These are phyloP conservation scores for Cymbidium sinense DNA, from an alignment of 106 monocot genomes.

Conservation along the genomic window DNA sequence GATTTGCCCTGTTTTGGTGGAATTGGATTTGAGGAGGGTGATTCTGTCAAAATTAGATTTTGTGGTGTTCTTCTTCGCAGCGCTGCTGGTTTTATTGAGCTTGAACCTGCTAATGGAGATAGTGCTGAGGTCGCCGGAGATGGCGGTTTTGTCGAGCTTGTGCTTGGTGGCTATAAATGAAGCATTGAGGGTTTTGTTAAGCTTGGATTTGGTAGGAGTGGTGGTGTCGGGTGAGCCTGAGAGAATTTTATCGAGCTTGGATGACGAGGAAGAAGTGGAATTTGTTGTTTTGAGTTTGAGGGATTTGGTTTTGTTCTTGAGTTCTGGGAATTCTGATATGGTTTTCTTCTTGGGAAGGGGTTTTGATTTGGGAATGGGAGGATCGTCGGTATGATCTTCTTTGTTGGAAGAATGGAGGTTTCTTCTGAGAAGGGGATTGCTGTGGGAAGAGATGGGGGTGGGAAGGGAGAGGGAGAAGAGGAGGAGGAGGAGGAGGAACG, in stretches of 20 bases:
- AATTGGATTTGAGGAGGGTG: slow-evolving; percentile 24
- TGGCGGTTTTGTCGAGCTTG: slow-evolving; percentile 27
- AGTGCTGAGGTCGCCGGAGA: slow-evolving; percentile 3
- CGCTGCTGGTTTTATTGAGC: slow-evolving; percentile 7
- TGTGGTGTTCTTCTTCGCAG: too few relatives aligned
- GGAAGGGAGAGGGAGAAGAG: slow-evolving; percentile 10
- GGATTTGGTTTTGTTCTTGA: slow-evolving; percentile 38
- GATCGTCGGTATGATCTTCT: background rate
- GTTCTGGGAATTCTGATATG: slow-evolving; percentile 12
- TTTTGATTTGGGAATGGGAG: background rate
- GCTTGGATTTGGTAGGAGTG: slow-evolving; percentile 17
- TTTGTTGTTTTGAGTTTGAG: slow-evolving; percentile 41
- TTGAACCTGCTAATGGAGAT: slow-evolving; percentile 16
- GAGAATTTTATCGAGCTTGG: slow-evolving; percentile 28
- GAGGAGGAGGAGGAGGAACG: slow-evolving; percentile 14
- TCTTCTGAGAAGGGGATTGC: slow-evolving; percentile 5
- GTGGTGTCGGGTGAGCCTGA: slow-evolving; percentile 6
- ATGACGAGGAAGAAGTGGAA: slow-evolving; percentile 15
- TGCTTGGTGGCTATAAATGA: background rate
- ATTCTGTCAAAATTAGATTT: slow-evolving; percentile 33
- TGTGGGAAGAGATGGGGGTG: slow-evolving; percentile 4
- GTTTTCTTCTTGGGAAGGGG: slow-evolving; percentile 22
- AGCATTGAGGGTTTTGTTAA: slow-evolving; percentile 10
- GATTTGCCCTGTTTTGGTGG: slow-evolving; percentile 25
- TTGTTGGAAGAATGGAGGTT: background rate